Evolutionary conservation across 1,139 yeast species (phyloP).

Genomic region (Pichia sp.): DNA sequence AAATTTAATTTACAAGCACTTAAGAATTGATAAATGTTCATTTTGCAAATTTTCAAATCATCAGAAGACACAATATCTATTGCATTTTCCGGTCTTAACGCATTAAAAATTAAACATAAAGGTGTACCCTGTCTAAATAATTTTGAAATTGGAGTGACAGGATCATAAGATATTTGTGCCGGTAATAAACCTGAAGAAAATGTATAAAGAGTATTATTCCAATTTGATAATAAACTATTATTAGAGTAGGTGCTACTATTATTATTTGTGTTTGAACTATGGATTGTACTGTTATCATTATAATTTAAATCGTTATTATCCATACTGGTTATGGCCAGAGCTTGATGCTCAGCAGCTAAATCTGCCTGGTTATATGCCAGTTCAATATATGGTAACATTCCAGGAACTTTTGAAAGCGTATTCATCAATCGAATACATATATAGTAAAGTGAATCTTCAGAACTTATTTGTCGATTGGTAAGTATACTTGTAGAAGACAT

Average conservation of each 20-base stretch:
- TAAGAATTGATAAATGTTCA: slow-evolving; percentile 84
- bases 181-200: slow-evolving; percentile 75
- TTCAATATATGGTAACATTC: slow-evolving; percentile 64
- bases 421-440: slow-evolving; percentile 57
- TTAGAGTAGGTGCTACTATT: slow-evolving; percentile 1
- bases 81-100: slow-evolving; percentile 40
- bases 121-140: slow-evolving; percentile 91
- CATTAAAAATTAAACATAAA: slow-evolving; percentile 75
- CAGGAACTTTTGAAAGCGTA: slow-evolving; percentile 59
- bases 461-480: slow-evolving; percentile 61
- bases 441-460: slow-evolving; percentile 68
- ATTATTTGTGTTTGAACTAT: background rate
- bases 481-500: slow-evolving; percentile 36
- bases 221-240: slow-evolving; percentile 9
- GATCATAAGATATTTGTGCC: slow-evolving; percentile 71
- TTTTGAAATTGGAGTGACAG: slow-evolving; percentile 87
- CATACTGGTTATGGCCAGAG: slow-evolving; percentile 40
- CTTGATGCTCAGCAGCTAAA: slow-evolving; percentile 65
- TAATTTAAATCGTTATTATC: slow-evolving; percentile 2
- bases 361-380: slow-evolving; percentile 60
- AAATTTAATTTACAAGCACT: slow-evolving; percentile 79
- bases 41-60: slow-evolving; percentile 79
- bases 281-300: slow-evolving; percentile 1
- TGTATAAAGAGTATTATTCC: slow-evolving; percentile 41
- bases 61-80: slow-evolving; percentile 58